Conservation (phyloP, 2,329 filamentous ascomycete genomes). For the Aspergillus sojae region DNA sequence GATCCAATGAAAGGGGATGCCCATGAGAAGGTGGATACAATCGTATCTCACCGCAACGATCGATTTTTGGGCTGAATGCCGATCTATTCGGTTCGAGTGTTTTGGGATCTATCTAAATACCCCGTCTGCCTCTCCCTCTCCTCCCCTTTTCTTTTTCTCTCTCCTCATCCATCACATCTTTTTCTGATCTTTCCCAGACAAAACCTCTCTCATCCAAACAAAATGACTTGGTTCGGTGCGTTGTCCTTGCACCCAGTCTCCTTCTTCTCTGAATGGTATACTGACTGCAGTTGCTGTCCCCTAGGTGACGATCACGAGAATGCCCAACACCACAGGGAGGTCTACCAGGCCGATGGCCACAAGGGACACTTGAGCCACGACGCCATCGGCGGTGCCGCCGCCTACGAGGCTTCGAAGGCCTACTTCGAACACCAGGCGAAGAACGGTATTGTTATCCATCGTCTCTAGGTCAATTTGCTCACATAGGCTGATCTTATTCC, state of each 20-base stretch:
- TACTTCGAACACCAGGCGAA: neutral
- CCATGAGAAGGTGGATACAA: neutral
- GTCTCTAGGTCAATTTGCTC: neutral
- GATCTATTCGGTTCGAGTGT: neutral
- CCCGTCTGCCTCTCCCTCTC: neutral
- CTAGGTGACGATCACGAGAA: neutral
- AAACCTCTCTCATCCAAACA: neutral
- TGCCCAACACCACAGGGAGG: neutral
- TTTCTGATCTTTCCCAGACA: neutral
- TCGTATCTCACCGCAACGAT: neutral
- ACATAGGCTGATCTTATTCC: neutral
- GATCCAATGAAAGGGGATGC: neutral
- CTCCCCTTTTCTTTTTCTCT: neutral
- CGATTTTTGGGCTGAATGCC: neutral
- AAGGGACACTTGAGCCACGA: neutral
- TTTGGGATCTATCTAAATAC: neutral
- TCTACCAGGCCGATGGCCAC: neutral
- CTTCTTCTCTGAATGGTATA: neutral
- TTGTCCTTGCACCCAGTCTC: neutral
- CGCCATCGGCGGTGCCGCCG: neutral
- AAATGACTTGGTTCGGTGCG: neutral
- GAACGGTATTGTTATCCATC: neutral
- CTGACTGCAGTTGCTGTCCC: neutral
- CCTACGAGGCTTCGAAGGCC: neutral
- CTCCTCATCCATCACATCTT: neutral